Evolutionary conservation across 2,329 filamentous ascomycete species (phyloP).

Genomic region (Cytospora mali): DNA sequence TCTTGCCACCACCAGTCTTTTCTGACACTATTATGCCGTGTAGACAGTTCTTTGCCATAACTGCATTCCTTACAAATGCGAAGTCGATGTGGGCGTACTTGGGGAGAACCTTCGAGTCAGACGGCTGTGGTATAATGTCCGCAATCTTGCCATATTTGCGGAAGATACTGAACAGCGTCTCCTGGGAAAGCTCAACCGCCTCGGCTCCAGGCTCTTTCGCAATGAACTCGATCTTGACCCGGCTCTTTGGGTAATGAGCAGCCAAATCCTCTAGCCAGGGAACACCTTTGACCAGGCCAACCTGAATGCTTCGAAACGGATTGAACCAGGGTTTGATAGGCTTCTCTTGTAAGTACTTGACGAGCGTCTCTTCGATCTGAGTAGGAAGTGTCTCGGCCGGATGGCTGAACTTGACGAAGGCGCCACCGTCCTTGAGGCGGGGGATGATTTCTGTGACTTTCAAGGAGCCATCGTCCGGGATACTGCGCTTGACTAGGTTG

Average conservation of each 20-base stretch:
- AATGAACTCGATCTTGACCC: constrained; percentile 83
- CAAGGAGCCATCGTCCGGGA: constrained; percentile 56
- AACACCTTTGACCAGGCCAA: constrained; percentile 75
- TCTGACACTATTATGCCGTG: constrained; percentile 79
- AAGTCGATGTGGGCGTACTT: constrained; percentile 83
- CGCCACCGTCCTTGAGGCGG: constrained; percentile 86
- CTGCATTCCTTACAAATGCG: constrained; percentile 69
- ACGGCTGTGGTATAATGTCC: constrained; percentile 80
- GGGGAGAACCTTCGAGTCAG: constrained; percentile 83
- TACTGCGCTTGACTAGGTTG: constrained; percentile 60
- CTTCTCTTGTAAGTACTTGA: constrained; percentile 66
- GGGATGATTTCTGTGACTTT: constrained; percentile 82
- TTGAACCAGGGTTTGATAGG: constrained; percentile 90
- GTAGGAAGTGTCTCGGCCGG: constrained; percentile 37
- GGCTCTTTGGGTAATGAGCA: constrained; percentile 65
- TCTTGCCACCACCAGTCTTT: constrained; percentile 71
- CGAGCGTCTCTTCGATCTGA: constrained; percentile 42
- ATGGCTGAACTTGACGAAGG: constrained; percentile 82
- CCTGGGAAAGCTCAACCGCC: constrained; percentile 79
- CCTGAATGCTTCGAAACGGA: constrained; percentile 71
- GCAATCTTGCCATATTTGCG: constrained; percentile 87
- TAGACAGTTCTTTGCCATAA: constrained; percentile 90
- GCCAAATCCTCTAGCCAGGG: constrained; percentile 91
- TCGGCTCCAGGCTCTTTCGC: constrained; percentile 70
- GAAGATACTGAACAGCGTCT: constrained; percentile 84